phyloP scores from a whole-genome alignment of 2,329 filamentous ascomycete genomes.

The Beauveria sp. region DNA sequence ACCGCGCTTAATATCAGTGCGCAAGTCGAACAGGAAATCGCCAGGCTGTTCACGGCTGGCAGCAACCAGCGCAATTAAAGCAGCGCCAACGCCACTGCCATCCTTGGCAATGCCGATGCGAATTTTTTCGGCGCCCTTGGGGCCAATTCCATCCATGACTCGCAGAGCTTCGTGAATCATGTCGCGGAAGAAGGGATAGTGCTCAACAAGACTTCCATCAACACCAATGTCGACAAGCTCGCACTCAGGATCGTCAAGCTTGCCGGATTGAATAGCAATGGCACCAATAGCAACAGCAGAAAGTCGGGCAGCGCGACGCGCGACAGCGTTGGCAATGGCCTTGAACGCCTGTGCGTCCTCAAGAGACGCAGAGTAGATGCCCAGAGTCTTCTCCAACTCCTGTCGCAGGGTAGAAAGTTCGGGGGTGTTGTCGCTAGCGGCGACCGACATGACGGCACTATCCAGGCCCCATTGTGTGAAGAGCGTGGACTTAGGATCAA shows the following conservation, averaged over 20 bases:
- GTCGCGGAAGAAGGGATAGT: constrained; percentile 87
- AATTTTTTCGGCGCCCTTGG: constrained; percentile 73
- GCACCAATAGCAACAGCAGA: constrained; percentile 83
- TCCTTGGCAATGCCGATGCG: constrained; percentile 96
- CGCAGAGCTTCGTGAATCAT: constrained; percentile 79
- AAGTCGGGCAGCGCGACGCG: constrained; percentile 78
- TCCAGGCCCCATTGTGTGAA: constrained; percentile 84
- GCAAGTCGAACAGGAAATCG: constrained; percentile 36
- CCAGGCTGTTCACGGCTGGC: constrained; percentile 53
- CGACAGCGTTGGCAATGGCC: constrained; percentile 72
- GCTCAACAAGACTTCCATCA: constrained; percentile 89
- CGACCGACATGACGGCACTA: constrained; percentile 80
- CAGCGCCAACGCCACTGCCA: constrained; percentile 76
- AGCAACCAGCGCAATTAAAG: constrained; percentile 86
- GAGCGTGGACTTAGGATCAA: constrained; percentile 58
- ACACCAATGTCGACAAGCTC: constrained; percentile 84
- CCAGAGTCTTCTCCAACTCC: constrained; percentile 68
- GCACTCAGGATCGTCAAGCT: constrained; percentile 55
- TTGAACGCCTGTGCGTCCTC: constrained; percentile 89
- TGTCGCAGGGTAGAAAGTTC: constrained; percentile 68
- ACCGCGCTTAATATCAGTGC: constrained; percentile 30
- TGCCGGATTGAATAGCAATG: constrained; percentile 72
- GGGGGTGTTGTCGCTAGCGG: constrained; percentile 69
- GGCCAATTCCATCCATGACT: constrained; percentile 69
- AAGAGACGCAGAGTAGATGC: constrained; percentile 65